Evolutionary conservation across 306 rosid species (phyloP).

Genomic region (Quercus parvula): DNA sequence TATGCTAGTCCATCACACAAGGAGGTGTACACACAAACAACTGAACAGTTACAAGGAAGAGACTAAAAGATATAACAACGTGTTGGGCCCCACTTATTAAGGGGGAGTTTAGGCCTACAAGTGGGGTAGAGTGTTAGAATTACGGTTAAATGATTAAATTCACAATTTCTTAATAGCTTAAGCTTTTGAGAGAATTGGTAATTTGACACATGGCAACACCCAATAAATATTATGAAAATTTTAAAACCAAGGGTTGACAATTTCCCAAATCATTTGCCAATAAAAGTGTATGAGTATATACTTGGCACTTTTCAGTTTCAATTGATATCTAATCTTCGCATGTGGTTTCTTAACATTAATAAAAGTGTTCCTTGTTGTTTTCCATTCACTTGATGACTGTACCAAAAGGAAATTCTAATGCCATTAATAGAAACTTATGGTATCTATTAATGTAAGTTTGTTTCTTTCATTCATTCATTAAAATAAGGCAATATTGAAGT

Average conservation of each 20-base stretch:
- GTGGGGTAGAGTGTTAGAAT: too few species aligned
- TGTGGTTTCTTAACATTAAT: constrained; percentile 5
- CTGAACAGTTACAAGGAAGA: constrained; percentile 2
- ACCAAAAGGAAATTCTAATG: too few species aligned
- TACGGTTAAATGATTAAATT: too few species aligned
- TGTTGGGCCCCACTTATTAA: too few species aligned
- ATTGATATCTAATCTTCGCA: not conserved
- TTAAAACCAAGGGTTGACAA: not conserved
- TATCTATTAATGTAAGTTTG: not conserved
- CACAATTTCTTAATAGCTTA: too few species aligned
- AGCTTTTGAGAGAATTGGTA: too few species aligned
- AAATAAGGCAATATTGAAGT: not conserved
- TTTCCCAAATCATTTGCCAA: not conserved
- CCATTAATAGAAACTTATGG: not conserved
- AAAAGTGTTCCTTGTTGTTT: not conserved
- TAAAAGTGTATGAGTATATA: not conserved
- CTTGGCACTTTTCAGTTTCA: constrained; percentile 16
- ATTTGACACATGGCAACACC: not conserved
- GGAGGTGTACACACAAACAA: not conserved
- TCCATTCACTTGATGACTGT: not conserved
- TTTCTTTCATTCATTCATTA: not conserved
- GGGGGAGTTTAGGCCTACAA: too few species aligned
- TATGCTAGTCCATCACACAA: not conserved
- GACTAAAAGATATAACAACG: not conserved
- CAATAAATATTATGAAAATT: not conserved